Conservation (phyloP, 495 filamentous ascomycete genomes). For the Extremus antarcticus region DNA sequence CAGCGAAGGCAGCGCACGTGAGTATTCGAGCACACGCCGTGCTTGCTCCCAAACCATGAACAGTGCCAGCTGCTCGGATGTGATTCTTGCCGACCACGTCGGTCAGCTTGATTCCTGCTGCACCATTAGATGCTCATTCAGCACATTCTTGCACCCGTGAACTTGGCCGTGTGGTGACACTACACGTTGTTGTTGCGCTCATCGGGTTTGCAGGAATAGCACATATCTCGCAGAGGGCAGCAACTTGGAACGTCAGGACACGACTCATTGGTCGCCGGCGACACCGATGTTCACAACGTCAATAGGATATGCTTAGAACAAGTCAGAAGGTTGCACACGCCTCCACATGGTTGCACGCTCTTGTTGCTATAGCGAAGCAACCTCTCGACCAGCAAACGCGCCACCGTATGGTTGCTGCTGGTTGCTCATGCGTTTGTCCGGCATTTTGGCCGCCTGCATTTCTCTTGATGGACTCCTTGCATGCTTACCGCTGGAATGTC, state of each 20-base stretch:
- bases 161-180: background rate
- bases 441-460: background rate
- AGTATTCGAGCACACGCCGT: background rate
- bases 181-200: background rate
- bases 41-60: background rate
- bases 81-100: background rate
- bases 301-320: slow-evolving; percentile 1
- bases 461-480: slow-evolving; percentile 8
- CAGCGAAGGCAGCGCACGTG: background rate
- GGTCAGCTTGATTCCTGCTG: background rate
- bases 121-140: background rate
- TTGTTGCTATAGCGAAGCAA: slow-evolving; percentile 1
- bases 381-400: background rate
- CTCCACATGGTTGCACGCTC: background rate
- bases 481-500: slow-evolving; percentile 8
- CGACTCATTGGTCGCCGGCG: background rate
- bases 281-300: slow-evolving; percentile 1
- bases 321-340: background rate
- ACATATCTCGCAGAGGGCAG: background rate
- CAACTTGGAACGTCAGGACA: background rate
- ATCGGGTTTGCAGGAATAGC: background rate
- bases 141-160: background rate
- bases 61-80: background rate
- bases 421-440: background rate
- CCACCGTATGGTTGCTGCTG: background rate